phyloP scores from a whole-genome alignment of 2,329 filamentous ascomycete species.

The Alternaria angustiovoidea region DNA sequence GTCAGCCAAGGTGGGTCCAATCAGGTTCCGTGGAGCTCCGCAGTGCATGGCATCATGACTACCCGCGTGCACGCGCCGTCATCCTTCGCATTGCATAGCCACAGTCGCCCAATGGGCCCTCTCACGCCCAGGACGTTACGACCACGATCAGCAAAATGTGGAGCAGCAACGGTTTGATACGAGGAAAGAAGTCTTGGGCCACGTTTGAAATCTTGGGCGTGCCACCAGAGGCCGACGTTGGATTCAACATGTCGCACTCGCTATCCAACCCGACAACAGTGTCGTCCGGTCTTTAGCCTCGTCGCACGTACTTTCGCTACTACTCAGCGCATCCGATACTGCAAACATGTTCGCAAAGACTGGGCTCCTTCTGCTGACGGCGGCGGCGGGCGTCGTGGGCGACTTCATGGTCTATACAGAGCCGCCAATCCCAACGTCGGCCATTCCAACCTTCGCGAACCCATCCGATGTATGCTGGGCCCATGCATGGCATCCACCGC shows the following conservation, averaged over 20 bases:
- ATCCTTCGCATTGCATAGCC: constrained; percentile 11
- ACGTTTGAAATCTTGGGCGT: constrained; percentile 5
- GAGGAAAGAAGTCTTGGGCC: constrained; percentile 16
- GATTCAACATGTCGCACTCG: background rate
- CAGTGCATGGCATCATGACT: background rate
- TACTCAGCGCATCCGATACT: constrained; percentile 1
- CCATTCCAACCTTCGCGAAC: constrained; percentile 36
- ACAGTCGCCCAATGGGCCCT: constrained; percentile 4
- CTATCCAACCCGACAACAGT: background rate
- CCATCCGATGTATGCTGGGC: constrained; percentile 26
- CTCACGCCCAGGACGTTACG: constrained; percentile 9
- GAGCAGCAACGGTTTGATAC: constrained; percentile 21
- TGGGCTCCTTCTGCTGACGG: constrained; percentile 25
- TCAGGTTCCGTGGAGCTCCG: background rate
- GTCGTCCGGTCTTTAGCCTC: background rate
- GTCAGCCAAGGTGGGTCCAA: background rate
- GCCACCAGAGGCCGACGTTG: constrained; percentile 5
- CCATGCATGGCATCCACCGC: background rate
- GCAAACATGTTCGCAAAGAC: constrained; percentile 23
- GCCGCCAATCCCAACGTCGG: constrained; percentile 39
- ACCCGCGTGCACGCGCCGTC: background rate
- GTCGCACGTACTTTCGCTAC: background rate
- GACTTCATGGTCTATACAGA: constrained; percentile 46
- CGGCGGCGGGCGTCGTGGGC: constrained; percentile 26
- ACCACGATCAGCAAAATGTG: constrained; percentile 19